Evolutionary conservation across 257 asterid species (phyloP).

Genomic region (Coffea canephora): DNA sequence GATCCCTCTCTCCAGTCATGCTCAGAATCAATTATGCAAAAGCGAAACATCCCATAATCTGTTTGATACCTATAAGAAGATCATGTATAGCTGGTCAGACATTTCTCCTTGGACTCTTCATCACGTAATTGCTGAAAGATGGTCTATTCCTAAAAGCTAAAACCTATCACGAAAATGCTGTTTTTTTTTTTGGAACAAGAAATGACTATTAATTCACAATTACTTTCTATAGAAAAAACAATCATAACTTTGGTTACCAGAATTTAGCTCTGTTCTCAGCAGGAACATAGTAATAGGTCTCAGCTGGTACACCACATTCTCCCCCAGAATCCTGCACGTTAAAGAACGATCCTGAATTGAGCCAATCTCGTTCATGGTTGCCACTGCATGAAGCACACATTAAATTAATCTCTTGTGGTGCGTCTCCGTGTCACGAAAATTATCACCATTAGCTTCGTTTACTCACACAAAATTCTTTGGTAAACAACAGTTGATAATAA

Average conservation of each 20-base stretch:
- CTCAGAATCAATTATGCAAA: conserved; percentile 41
- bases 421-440: no score
- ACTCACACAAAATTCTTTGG: no score
- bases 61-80: conserved; percentile 32
- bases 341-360: conserved; percentile 40
- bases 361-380: conserved; percentile 51
- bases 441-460: no score
- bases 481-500: no score
- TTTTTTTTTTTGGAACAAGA: no score
- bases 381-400: conserved; percentile 29
- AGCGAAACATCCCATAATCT: conserved; percentile 45
- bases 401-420: no score
- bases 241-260: conserved; percentile 25
- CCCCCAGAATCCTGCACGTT: conserved; percentile 43
- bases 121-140: neutral
- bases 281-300: conserved; percentile 44
- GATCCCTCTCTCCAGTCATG: conserved; percentile 48
- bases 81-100: neutral
- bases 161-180: no score
- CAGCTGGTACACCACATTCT: conserved; percentile 56
- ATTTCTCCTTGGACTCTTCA: neutral
- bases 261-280: conserved; percentile 55
- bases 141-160: no score
- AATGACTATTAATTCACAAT: no score
- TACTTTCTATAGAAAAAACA: neutral